A percentile compares a stretch with the other conserved stretches of the same genome.
phyloP scores from a whole-genome alignment of 164 flowering plant species.

The Annona cherimola region DNA sequence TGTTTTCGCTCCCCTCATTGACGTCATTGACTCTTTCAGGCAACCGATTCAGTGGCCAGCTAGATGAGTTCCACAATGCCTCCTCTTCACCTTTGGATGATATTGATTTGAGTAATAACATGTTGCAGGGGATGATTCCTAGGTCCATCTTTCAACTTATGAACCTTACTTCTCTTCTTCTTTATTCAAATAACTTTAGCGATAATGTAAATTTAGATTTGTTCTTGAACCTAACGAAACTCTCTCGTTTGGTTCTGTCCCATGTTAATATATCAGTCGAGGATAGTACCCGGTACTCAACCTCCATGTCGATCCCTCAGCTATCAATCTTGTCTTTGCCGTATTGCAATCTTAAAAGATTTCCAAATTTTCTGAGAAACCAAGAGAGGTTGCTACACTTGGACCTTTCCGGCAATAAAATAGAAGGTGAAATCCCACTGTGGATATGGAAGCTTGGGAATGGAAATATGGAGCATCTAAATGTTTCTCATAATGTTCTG shows the following conservation, averaged over 20 bases:
- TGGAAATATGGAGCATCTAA: neutral
- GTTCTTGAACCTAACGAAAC: neutral
- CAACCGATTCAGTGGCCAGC: neutral
- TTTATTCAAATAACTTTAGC: neutral
- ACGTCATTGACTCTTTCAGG: neutral
- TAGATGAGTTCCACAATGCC: neutral
- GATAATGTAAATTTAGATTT: neutral
- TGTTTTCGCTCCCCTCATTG: neutral
- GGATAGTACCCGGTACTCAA: neutral
- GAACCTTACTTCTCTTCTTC: neutral
- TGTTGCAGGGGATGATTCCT: neutral
- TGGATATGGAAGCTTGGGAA: conserved; percentile 3
- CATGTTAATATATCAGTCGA: neutral
- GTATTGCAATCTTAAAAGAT: neutral
- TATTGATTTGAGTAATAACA: neutral
- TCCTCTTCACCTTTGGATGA: neutral
- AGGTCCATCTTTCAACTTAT: neutral
- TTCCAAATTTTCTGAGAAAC: neutral
- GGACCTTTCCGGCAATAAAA: neutral
- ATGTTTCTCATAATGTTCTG: neutral
- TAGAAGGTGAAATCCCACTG: neutral
- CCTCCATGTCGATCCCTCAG: neutral
- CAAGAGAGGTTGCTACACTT: neutral
- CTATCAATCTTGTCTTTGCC: neutral
- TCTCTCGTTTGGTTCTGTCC: neutral